phyloP scores from a whole-genome alignment of 139 green algal species.

The Chlorella sorokiniana region DNA sequence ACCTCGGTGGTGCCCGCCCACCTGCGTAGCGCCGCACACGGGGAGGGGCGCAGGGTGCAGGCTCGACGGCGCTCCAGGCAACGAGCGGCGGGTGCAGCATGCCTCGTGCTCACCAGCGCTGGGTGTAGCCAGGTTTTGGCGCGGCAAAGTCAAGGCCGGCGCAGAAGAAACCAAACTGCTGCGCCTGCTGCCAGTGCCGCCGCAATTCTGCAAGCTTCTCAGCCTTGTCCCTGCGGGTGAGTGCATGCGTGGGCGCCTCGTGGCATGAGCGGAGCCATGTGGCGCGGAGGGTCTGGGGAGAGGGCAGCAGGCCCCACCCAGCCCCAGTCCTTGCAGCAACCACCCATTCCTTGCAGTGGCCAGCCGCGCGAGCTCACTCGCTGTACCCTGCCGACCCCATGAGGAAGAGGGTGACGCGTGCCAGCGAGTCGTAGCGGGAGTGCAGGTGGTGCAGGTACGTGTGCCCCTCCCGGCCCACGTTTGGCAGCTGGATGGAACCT shows the following conservation, averaged over 20 bases:
- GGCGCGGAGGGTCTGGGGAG: neutral
- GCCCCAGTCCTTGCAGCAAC: no score
- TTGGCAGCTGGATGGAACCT: neutral
- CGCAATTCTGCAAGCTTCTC: neutral
- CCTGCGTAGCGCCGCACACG: neutral
- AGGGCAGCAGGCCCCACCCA: no score
- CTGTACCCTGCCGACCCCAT: neutral
- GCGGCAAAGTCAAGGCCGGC: neutral
- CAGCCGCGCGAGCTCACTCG: neutral
- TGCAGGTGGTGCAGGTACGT: slow-evolving; percentile 7
- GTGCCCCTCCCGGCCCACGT: slow-evolving; percentile 5
- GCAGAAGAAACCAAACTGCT: neutral
- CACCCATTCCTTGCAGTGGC: neutral
- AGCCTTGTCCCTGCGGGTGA: neutral
- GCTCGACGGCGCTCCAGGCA: neutral
- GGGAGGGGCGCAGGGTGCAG: neutral
- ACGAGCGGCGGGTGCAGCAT: neutral
- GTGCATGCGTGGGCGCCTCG: neutral
- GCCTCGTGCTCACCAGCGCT: neutral
- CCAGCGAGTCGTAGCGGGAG: slow-evolving; percentile 10
- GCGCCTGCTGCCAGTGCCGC: neutral
- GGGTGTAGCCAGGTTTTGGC: neutral
- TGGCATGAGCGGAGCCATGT: neutral
- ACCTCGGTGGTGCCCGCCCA: neutral
- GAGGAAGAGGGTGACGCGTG: slow-evolving; percentile 10